phyloP scores from a whole-genome alignment of 495 filamentous ascomycete genomes.

The Monascus purpureus region DNA sequence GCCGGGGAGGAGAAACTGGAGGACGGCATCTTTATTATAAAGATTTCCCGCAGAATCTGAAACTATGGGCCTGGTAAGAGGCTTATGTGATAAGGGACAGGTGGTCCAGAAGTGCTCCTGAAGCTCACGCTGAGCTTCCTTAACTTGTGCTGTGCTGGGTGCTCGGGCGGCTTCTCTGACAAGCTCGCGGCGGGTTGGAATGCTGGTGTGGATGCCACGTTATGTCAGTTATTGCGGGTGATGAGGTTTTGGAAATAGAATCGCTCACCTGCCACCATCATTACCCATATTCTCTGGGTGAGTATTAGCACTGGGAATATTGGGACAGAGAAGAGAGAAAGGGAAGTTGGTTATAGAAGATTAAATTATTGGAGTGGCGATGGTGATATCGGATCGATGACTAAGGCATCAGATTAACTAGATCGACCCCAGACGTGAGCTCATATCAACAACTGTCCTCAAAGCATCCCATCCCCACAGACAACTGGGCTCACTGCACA shows the following conservation, averaged over 20 bases:
- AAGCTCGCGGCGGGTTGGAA: slow-evolving; percentile 88
- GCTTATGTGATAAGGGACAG: slow-evolving; percentile 71
- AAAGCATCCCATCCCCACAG: too few relatives aligned
- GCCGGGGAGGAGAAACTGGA: slow-evolving; percentile 62
- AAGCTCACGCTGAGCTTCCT: slow-evolving; percentile 71
- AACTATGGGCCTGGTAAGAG: slow-evolving; percentile 58
- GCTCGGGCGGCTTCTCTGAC: slow-evolving; percentile 75
- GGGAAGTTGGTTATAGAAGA: not conserved
- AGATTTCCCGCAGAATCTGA: slow-evolving; percentile 75
- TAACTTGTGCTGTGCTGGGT: slow-evolving; percentile 76
- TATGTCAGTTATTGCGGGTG: slow-evolving; percentile 2
- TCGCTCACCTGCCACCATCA: slow-evolving; percentile 62
- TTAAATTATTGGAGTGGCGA: not conserved
- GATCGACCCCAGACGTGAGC: slow-evolving; percentile 3
- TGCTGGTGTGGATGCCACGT: slow-evolving; percentile 29
- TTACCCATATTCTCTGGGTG: slow-evolving; percentile 62
- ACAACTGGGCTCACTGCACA: too few relatives aligned
- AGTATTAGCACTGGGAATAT: not conserved
- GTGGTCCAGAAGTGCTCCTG: slow-evolving; percentile 74
- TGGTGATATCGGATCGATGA: slow-evolving; percentile 2
- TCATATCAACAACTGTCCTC: slow-evolving; percentile 7
- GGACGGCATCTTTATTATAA: slow-evolving; percentile 87
- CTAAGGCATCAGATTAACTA: slow-evolving; percentile 6
- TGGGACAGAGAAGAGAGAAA: not conserved
- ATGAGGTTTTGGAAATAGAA: slow-evolving; percentile 8